phyloP scores from a whole-genome alignment of 2,329 filamentous ascomycete genomes.

The Fusarium haematococcum region DNA sequence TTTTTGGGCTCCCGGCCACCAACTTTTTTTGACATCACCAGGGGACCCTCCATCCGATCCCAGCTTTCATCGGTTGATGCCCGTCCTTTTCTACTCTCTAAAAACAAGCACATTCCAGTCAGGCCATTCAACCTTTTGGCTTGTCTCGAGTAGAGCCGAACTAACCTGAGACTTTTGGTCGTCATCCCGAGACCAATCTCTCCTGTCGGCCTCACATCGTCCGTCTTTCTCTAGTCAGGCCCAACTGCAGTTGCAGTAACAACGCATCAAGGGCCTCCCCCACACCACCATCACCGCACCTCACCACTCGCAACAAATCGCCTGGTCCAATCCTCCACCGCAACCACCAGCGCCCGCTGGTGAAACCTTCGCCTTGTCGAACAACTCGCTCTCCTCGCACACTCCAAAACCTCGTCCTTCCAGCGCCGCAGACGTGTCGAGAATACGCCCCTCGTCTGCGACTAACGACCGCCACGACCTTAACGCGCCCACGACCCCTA shows the following conservation, averaged over 20 bases:
- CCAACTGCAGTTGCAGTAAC: slow-evolving; percentile 19
- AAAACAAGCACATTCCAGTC: slow-evolving; percentile 35
- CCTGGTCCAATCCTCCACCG: background rate
- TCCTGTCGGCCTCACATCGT: slow-evolving; percentile 3
- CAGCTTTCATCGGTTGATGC: slow-evolving; percentile 18
- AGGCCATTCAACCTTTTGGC: slow-evolving; percentile 22
- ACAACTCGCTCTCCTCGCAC: slow-evolving; percentile 44
- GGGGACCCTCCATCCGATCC: slow-evolving; percentile 22
- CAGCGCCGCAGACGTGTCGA: slow-evolving; percentile 59
- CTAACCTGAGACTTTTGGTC: slow-evolving; percentile 30
- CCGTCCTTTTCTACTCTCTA: slow-evolving; percentile 19
- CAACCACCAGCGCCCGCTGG: slow-evolving; percentile 55
- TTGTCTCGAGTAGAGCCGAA: slow-evolving; percentile 34
- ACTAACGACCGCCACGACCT: slow-evolving; percentile 68
- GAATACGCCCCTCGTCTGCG: slow-evolving; percentile 52
- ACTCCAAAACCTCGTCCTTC: slow-evolving; percentile 38
- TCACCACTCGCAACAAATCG: background rate
- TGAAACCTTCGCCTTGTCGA: slow-evolving; percentile 61
- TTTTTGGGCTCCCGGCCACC: slow-evolving; percentile 46
- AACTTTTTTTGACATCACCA: slow-evolving; percentile 49
- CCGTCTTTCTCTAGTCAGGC: slow-evolving; percentile 7
- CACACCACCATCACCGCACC: slow-evolving; percentile 25
- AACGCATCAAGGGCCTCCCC: slow-evolving; percentile 35
- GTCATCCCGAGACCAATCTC: slow-evolving; percentile 30
- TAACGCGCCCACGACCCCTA: slow-evolving; percentile 59